phyloP scores from a whole-genome alignment of 2,329 filamentous ascomycete species.

The Diaporthe caulivora region DNA sequence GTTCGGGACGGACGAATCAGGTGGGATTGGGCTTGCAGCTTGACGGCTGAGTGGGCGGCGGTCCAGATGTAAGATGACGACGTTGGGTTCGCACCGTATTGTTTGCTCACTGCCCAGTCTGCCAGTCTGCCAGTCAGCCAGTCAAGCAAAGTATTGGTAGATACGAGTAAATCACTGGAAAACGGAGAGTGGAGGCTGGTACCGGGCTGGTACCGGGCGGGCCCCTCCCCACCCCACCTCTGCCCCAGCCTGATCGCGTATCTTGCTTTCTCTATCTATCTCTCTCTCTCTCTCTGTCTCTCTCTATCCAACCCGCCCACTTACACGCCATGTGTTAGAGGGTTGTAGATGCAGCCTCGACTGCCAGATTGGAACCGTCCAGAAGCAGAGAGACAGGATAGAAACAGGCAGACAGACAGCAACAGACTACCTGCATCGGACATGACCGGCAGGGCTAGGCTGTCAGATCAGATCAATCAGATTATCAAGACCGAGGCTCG shows the following conservation, averaged over 20 bases:
- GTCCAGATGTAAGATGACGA: constrained; percentile 37
- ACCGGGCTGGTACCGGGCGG: too few species aligned
- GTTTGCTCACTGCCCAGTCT: not conserved
- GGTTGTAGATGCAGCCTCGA: not conserved
- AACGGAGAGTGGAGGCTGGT: too few species aligned
- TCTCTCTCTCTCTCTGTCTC: too few species aligned
- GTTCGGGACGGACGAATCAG: constrained; percentile 22
- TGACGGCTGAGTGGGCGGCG: not conserved
- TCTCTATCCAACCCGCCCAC: not conserved
- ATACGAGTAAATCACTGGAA: too few species aligned
- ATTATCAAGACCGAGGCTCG: constrained; percentile 24
- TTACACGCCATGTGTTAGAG: not conserved
- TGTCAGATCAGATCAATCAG: constrained; percentile 26
- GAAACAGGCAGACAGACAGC: not conserved
- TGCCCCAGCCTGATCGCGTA: too few species aligned
- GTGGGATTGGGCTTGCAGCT: constrained; percentile 14
- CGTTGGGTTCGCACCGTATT: constrained; percentile 16
- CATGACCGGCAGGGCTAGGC: not conserved
- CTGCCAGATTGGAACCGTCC: not conserved
- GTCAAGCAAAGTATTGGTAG: not conserved
- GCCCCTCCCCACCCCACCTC: too few species aligned
- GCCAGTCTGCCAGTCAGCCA: not conserved
- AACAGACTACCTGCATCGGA: not conserved
- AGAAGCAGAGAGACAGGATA: too few species aligned
- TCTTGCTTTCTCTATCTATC: too few species aligned